Base-by-base conservation (phyloP, 495 filamentous ascomycete species). In the Aspergillus leporis region DNA sequence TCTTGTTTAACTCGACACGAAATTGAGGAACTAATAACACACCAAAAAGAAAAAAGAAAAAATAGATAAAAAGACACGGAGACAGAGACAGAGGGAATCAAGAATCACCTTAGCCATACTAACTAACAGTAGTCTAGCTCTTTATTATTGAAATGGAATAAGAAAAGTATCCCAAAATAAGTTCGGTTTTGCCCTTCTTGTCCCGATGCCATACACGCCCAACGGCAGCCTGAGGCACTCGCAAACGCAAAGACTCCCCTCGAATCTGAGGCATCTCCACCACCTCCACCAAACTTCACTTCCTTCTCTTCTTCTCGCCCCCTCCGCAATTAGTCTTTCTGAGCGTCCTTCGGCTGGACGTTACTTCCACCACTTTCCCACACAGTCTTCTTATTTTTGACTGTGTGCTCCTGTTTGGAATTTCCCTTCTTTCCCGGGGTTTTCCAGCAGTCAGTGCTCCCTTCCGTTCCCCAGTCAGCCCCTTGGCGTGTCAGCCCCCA, bases 401-500 rank as follows among this genome's bases (percentile, higher is more conserved):
- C 36, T 21, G 48, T 40, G 56, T 23, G 18, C 46, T 56, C 34
- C 50, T 34, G 49, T 38, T 49, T 16, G 57, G 57, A 52, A 48
- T 40, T 54, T 25, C 54, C 48, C 54, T 43, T 38, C 22, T 38
- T 40, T 13, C 30, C 43, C 51, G 12, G 57, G 57, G 55, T 48
- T 1, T 36, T 59, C n/a, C 56, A 60, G 28, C 57, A 60, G 51
- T 46, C 13, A 21, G 38, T 43, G 13, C 34, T 38, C 41, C 43
- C 6, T 31, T 55, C 21, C 22, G 18, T 55, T 41, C 38, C 16
- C 16, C n/a, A 38, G 32, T 12, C 19, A 34, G 32, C 45, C 58
- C 53, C 53, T 55, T 55, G 36, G 53, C 40, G 53, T 55, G 53
- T 55, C 57, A 60, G 60, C 51, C 43, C 41, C 43, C 43, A 47